phyloP scores from a whole-genome alignment of 2,329 filamentous ascomycete genomes.

The Sporothrix curviconia region DNA sequence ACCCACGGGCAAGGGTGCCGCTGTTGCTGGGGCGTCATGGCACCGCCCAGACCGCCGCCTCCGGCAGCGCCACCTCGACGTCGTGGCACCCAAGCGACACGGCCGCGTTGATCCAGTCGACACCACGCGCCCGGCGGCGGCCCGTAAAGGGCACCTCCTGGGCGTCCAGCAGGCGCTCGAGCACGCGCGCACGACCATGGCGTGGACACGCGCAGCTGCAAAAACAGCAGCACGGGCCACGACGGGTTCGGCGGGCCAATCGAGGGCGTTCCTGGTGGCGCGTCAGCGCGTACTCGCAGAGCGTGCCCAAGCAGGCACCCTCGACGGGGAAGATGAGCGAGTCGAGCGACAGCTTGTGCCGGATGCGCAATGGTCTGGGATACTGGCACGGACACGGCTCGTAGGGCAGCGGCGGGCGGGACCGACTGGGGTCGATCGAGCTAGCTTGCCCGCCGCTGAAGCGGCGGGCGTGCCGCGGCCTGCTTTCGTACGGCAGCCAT shows the following conservation, averaged over 20 bases:
- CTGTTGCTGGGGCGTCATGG: conserved; percentile 19
- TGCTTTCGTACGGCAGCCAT: conserved; percentile 30
- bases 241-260: conserved; percentile 50
- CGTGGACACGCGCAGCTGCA: conserved; percentile 51
- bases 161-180: conserved; percentile 52
- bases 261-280: conserved; percentile 51
- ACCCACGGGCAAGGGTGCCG: conserved; percentile 38
- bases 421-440: too few relatives aligned
- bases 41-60: conserved; percentile 22
- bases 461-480: too few relatives aligned
- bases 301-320: conserved; percentile 53
- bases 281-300: conserved; percentile 57
- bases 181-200: conserved; percentile 48
- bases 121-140: conserved; percentile 42
- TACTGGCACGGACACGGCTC: conserved; percentile 60
- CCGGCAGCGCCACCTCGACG: conserved; percentile 36
- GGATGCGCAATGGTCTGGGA: conserved; percentile 59
- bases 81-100: conserved; percentile 46
- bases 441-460: too few relatives aligned
- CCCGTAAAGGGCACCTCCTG: conserved; percentile 55
- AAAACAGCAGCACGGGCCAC: conserved; percentile 53
- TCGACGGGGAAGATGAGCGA: conserved; percentile 61
- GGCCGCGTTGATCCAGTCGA: conserved; percentile 48
- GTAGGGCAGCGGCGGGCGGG: conserved; percentile 54
- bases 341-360: conserved; percentile 57